phyloP scores from a whole-genome alignment of 495 filamentous ascomycete species.

The Penicillium argentinense region DNA sequence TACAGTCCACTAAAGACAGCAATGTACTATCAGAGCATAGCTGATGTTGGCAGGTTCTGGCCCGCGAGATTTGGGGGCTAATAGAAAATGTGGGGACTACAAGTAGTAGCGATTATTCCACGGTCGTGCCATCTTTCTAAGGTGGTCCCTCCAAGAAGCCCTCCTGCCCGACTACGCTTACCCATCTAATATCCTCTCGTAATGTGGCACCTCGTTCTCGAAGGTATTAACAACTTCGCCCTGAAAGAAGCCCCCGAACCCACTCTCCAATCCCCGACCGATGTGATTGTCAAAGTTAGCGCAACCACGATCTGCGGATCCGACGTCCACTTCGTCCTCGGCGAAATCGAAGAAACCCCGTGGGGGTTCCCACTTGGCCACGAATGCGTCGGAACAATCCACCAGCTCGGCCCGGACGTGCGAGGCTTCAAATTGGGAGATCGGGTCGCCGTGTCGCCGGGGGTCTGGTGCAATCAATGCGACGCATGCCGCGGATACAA shows the following conservation, averaged over 20 bases:
- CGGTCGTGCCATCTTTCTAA: no score
- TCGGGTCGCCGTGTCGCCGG: conserved; percentile 51
- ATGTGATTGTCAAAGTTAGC: conserved; percentile 8
- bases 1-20: no score
- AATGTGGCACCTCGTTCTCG: neutral
- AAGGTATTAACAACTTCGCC: neutral
- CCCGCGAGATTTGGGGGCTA: no score
- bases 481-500: neutral
- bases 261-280: conserved; percentile 4
- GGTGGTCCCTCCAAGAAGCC: no score
- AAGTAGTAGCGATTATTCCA: no score
- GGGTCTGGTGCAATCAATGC: neutral
- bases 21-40: no score
- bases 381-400: conserved; percentile 73
- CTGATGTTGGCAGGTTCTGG: no score
- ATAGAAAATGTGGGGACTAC: no score
- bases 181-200: neutral
- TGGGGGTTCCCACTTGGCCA: conserved; percentile 60
- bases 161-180: no score
- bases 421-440: conserved; percentile 66
- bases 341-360: conserved; percentile 60
- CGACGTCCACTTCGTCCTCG: conserved; percentile 81
- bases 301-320: conserved; percentile 50
- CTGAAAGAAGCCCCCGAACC: conserved; percentile 7
- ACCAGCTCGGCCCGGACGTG: conserved; percentile 58